phyloP scores from a whole-genome alignment of 805 yeast species.

The Sungouiella blattae region DNA sequence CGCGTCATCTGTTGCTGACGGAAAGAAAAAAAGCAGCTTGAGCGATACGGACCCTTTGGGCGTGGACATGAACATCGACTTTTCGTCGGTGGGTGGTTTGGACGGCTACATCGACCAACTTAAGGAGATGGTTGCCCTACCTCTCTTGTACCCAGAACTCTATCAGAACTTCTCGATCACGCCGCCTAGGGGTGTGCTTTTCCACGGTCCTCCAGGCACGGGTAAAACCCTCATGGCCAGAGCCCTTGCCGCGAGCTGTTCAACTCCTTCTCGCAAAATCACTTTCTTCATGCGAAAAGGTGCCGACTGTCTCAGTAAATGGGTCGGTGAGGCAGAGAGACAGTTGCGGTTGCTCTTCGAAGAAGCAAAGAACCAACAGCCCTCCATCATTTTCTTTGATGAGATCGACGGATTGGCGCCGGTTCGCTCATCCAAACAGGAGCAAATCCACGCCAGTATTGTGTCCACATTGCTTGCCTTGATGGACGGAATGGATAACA shows the following conservation, averaged over 20 bases:
- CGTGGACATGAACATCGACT: constrained; percentile 80
- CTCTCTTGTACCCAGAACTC: constrained; percentile 88
- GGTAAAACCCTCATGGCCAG: constrained; percentile 98
- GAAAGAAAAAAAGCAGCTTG: constrained; percentile 49
- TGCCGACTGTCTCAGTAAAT: constrained; percentile 92
- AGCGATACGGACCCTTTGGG: constrained; percentile 95
- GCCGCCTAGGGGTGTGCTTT: constrained; percentile 95
- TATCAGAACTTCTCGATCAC: constrained; percentile 86
- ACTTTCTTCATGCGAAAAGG: constrained; percentile 98
- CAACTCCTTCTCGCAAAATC: constrained; percentile 77
- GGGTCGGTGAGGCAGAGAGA: constrained; percentile 99
- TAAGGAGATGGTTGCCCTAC: constrained; percentile 95
- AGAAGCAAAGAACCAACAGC: constrained; percentile 94
- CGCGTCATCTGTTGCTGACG: constrained; percentile 35
- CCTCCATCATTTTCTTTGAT: constrained; percentile 93
- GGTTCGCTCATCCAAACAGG: constrained; percentile 94
- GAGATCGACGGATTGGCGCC: constrained; percentile 99
- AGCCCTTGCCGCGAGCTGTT: constrained; percentile 93
- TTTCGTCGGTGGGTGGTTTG: constrained; percentile 85
- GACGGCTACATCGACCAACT: constrained; percentile 86
- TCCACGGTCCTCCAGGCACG: constrained; percentile 99
- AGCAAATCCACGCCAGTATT: constrained; percentile 96
- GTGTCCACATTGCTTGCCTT: constrained; percentile 91
- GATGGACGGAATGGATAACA: constrained; percentile 99
- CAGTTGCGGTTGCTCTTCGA: constrained; percentile 87